Percentiles rank a stretch among this genome's conserved stretches.
phyloP scores from a whole-genome alignment of 768 basidiomycete species.

The Termitomyces sp. region DNA sequence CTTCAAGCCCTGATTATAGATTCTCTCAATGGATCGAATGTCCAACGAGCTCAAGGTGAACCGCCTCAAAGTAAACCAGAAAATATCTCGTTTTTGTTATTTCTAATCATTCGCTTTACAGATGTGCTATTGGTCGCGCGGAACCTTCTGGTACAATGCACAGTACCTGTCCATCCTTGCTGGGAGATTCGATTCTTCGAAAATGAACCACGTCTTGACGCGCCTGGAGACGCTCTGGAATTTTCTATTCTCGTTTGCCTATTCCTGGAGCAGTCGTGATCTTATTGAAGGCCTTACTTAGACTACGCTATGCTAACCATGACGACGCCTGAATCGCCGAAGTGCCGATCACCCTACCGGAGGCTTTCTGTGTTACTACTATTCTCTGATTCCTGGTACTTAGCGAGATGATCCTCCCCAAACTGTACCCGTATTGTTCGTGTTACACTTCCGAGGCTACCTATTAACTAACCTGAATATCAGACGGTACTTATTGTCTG shows the following conservation, averaged over 20 bases:
- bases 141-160: conserved; percentile 25
- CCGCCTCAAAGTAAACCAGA: conserved; percentile 22
- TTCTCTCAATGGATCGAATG: conserved; percentile 27
- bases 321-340: conserved; percentile 6
- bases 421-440: conserved; percentile 30
- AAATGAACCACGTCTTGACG: conserved; percentile 17
- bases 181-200: conserved; percentile 20
- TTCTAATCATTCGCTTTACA: conserved; percentile 5
- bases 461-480: neutral
- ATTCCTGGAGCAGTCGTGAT: conserved; percentile 18
- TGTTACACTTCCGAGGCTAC: neutral
- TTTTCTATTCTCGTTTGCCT: conserved; percentile 23
- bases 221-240: conserved; percentile 26
- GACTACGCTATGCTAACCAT: neutral
- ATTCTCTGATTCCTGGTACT: conserved; percentile 25
- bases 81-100: neutral
- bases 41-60: conserved; percentile 20
- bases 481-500: no score
- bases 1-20: conserved; percentile 22
- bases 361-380: conserved; percentile 27
- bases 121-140: conserved; percentile 26
- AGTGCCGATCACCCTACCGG: conserved; percentile 21
- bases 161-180: conserved; percentile 22
- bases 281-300: conserved; percentile 16
- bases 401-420: conserved; percentile 23